Conservation (phyloP, 495 filamentous ascomycete species). For the Astrothelium subdiscretum region DNA sequence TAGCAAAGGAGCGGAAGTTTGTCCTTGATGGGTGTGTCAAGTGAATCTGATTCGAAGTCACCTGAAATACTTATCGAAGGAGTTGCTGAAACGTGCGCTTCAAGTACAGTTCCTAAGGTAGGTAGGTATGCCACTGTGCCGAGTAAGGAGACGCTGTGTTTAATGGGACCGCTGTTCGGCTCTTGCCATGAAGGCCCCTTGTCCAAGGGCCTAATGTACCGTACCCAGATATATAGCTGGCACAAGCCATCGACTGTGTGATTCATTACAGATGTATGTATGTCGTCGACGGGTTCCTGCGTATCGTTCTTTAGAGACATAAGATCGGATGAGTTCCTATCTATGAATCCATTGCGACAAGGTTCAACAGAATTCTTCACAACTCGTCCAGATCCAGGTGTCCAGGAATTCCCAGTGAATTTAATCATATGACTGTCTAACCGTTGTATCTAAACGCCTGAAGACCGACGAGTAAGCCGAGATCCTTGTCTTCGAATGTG, state of each 20-base stretch:
- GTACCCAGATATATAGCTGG: neutral
- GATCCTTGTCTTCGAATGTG: neutral
- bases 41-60: no score
- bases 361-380: neutral
- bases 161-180: no score
- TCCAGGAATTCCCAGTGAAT: neutral
- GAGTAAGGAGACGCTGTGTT: no score
- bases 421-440: neutral
- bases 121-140: no score
- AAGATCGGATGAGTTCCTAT: neutral
- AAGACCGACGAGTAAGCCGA: neutral
- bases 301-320: neutral
- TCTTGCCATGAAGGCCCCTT: no score
- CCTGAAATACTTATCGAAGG: no score
- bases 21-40: no score
- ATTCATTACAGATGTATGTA: neutral
- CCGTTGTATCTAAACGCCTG: neutral
- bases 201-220: no score
- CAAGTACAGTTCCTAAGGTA: no score
- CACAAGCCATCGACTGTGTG: neutral
- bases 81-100: no score
- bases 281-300: neutral
- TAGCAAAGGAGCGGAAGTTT: no score
- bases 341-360: neutral
- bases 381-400: neutral